These are phyloP conservation scores for Chalciporus sphaerocephalus DNA, from an alignment of 768 basidiomycete genomes.

Conservation along the genomic window DNA sequence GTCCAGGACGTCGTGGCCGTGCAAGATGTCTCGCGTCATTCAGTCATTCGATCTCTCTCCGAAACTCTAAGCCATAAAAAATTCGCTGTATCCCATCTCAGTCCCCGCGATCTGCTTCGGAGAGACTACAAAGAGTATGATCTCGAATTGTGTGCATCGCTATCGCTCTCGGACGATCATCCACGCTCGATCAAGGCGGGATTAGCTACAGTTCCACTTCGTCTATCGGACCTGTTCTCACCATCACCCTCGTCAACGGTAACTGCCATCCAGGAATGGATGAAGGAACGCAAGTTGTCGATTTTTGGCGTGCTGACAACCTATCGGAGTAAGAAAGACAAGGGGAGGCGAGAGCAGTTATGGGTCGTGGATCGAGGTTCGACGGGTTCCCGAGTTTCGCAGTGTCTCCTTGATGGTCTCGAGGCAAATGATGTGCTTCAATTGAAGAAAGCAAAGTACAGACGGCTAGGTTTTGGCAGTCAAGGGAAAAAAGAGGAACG, in stretches of 20 bases:
- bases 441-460: conserved; percentile 39
- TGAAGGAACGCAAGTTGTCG: conserved; percentile 57
- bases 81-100: conserved; percentile 59
- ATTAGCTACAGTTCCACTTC: conserved; percentile 76
- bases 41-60: conserved; percentile 46
- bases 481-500: not conserved
- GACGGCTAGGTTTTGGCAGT: conserved; percentile 15
- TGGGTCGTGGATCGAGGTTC: conserved; percentile 53
- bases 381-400: conserved; percentile 27
- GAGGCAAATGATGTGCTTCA: conserved; percentile 51
- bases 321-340: conserved; percentile 49
- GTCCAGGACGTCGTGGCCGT: not conserved
- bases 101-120: conserved; percentile 72
- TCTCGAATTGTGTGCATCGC: conserved; percentile 36
- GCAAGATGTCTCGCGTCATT: conserved; percentile 35
- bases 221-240: conserved; percentile 44
- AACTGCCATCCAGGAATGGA: conserved; percentile 46
- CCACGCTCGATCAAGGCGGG: conserved; percentile 55
- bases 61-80: conserved; percentile 53
- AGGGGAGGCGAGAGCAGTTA: conserved; percentile 63
- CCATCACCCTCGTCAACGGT: conserved; percentile 20
- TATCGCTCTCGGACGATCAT: conserved; percentile 20
- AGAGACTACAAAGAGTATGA: conserved; percentile 95
- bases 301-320: conserved; percentile 80
- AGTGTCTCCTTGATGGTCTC: conserved; percentile 53